phyloP scores from a whole-genome alignment of 2,329 filamentous ascomycete genomes.

The Neoascochyta sp. region DNA sequence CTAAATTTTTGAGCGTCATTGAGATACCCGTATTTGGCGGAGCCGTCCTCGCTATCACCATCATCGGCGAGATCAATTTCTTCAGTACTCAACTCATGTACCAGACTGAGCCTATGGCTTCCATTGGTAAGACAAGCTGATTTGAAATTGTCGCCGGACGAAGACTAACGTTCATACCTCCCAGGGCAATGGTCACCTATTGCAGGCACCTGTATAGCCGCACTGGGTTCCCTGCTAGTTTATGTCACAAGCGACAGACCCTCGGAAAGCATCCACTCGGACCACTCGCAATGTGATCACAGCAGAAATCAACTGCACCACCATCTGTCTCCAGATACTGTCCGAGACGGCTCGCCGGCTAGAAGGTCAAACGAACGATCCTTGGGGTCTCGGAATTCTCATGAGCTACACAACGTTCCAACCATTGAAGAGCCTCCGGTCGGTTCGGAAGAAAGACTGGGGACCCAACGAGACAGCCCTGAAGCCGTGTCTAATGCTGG shows the following conservation, averaged over 20 bases:
- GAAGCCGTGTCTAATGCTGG: conserved; percentile 13
- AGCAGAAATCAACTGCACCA: no score
- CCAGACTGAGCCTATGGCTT: conserved; percentile 60
- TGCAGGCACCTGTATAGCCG: conserved; percentile 56
- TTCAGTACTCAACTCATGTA: conserved; percentile 55
- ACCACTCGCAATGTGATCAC: no score
- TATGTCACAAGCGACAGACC: conserved; percentile 41
- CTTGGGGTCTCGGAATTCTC: no score
- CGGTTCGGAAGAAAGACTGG: conserved; percentile 1
- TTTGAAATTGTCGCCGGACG: neutral
- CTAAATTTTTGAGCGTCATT: conserved; percentile 41
- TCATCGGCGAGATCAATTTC: conserved; percentile 63
- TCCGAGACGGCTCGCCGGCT: no score
- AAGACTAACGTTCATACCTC: conserved; percentile 1
- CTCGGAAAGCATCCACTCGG: conserved; percentile 9
- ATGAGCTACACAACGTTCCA: conserved; percentile 11
- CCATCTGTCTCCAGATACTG: no score
- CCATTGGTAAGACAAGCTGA: conserved; percentile 44
- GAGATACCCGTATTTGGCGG: conserved; percentile 58
- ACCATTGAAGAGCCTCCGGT: conserved; percentile 14
- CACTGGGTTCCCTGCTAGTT: conserved; percentile 54
- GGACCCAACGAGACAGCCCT: conserved; percentile 5
- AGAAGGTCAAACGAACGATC: no score
- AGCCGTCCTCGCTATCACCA: conserved; percentile 57
- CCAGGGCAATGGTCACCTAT: conserved; percentile 56